These are phyloP conservation scores for Ceratonia siliqua DNA, from an alignment of 306 rosid species.

Conservation along the genomic window DNA sequence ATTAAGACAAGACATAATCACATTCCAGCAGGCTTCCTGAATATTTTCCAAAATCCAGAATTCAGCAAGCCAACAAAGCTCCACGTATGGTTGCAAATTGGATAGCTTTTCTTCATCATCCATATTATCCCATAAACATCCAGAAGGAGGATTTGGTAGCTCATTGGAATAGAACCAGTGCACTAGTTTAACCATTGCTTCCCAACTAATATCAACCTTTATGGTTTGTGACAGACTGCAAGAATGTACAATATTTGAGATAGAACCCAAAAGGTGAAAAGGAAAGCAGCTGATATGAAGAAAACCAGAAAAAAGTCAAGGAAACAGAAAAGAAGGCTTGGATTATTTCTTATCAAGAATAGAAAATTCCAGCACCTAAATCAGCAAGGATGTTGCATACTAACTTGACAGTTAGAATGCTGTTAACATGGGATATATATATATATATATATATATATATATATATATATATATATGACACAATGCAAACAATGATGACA, in stretches of 20 bases:
- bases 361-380: not conserved
- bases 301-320: slow-evolving; percentile 8
- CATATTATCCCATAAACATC: slow-evolving; percentile 83
- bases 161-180: slow-evolving; percentile 66
- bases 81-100: slow-evolving; percentile 65
- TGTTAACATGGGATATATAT: slow-evolving; percentile 11
- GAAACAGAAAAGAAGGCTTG: slow-evolving; percentile 5
- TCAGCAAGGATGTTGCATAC: not conserved
- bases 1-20: slow-evolving; percentile 59
- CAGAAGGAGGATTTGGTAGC: slow-evolving; percentile 71
- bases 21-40: slow-evolving; percentile 63
- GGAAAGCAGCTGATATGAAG: not conserved
- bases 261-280: not conserved
- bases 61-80: slow-evolving; percentile 82
- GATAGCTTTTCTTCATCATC: slow-evolving; percentile 58
- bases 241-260: slow-evolving; percentile 18
- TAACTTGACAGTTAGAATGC: slow-evolving; percentile 15
- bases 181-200: slow-evolving; percentile 74
- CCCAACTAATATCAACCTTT: slow-evolving; percentile 68
- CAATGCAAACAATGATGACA: slow-evolving; percentile 22
- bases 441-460: no score
- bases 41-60: slow-evolving; percentile 70
- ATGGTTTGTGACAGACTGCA: slow-evolving; percentile 66
- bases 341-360: not conserved
- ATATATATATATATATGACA: no score